Evolutionary conservation across 1,139 yeast genomes (phyloP), one percentile per base, ranked within the genome.

Genomic region (Geotrichum klebahnii): DNA sequence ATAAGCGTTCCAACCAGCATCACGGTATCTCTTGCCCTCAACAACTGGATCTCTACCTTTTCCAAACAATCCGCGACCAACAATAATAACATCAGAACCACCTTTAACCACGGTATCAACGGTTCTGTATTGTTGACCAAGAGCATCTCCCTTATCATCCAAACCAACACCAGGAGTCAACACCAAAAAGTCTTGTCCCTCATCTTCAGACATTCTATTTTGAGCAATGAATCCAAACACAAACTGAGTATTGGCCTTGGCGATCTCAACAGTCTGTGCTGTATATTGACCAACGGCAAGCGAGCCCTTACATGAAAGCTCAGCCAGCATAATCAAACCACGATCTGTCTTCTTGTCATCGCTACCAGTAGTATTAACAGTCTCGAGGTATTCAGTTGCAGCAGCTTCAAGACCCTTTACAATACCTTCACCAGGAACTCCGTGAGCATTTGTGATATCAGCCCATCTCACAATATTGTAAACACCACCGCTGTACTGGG

Each of bases 121-220:
- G 5, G 96, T 81, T 67, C 98, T 78, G 69, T 94, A 94, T 69
- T 92, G 98, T 70, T 94, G 99, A 20, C 99, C 99, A 55, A 92
- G 76, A 1, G 82, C 81, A 67, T 92, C 99, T n/a, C 97, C 97
- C 68, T 84, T 92, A 63, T 90, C 97, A 65, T 90, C 98, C 53
- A 94, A 76, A 1, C 97, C 97, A 41, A 94, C 98, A 54, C 99
- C 99, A 0, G 99, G 99, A 1, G 98, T 92, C 90, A 94, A 81
- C 51, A 89, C 79, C 48, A 94, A 71, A 96, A 97, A 94, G 69
- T 92, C 98, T 61, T 84, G 89, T 12, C 55, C 59, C 5, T 51
- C 61, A 46, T 75, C 71, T 14, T 92, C 94, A 29, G 87, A 89
- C 90, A 89, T 86, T 55, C 83, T 82, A 61, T 79, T 77, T 66